Evolutionary conservation across 768 basidiomycete genomes (phyloP).

Genomic region (Naganishia vaughanmartiniae): DNA sequence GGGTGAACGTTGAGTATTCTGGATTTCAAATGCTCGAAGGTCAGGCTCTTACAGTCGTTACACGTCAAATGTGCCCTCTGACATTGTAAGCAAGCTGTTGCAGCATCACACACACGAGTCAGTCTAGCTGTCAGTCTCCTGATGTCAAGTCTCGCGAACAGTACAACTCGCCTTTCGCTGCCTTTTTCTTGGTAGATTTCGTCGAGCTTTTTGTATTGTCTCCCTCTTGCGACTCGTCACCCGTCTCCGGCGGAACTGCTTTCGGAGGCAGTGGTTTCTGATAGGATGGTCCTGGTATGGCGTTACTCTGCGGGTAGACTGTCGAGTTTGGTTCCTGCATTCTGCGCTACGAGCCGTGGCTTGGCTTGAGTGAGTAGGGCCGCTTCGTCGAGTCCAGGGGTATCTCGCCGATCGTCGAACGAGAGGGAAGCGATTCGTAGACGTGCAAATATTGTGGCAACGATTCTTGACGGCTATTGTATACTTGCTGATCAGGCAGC

Average conservation of each 20-base stretch:
- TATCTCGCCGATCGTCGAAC: too few relatives aligned
- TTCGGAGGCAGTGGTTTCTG: neutral
- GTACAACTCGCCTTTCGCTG: conserved; percentile 24
- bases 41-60: conserved; percentile 73
- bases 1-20: neutral
- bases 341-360: neutral
- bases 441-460: too few relatives aligned
- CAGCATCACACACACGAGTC: neutral
- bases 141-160: neutral
- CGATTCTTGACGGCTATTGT: too few relatives aligned
- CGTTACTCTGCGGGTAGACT: conserved; percentile 3
- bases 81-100: conserved; percentile 86
- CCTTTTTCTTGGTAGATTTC: conserved; percentile 71
- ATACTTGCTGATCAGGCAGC: too few relatives aligned
- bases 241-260: neutral
- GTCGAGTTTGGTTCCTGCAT: neutral
- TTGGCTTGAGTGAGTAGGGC: neutral
- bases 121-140: neutral
- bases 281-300: conserved; percentile 3
- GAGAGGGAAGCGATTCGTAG: too few relatives aligned
- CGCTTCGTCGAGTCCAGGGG: too few relatives aligned
- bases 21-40: conserved; percentile 4
- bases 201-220: conserved; percentile 3
- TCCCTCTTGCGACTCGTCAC: conserved; percentile 4
- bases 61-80: conserved; percentile 98